Percentiles rank a stretch among this genome's conserved stretches.
These are phyloP conservation scores for Psilocybe cyanescens DNA, from an alignment of 768 basidiomycete genomes.

Conservation along the genomic window DNA sequence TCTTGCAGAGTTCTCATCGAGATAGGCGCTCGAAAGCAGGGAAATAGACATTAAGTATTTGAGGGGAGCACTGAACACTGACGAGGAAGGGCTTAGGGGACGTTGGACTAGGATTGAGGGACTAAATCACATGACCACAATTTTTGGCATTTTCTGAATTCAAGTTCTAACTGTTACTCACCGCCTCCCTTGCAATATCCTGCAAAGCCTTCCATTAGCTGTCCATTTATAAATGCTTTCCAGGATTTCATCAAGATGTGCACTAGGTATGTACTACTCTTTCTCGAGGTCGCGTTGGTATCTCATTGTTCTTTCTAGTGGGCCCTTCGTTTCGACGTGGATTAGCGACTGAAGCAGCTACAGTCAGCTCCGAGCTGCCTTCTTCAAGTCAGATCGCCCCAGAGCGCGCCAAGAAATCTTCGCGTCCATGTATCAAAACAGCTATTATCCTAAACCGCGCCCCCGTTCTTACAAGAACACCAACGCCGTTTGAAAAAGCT, in stretches of 20 bases:
- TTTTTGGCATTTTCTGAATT: slow-evolving; percentile 10
- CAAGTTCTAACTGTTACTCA: background rate
- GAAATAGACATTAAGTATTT: slow-evolving; percentile 63
- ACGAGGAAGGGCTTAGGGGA: background rate
- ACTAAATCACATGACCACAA: slow-evolving; percentile 23
- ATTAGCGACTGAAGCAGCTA: slow-evolving; percentile 46
- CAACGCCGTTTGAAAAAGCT: slow-evolving; percentile 74
- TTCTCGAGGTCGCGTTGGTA: background rate
- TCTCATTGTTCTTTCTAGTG: slow-evolving; percentile 3
- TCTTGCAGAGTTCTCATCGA: slow-evolving; percentile 88
- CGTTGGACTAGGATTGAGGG: background rate
- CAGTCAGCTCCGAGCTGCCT: slow-evolving; percentile 19
- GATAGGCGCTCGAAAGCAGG: slow-evolving; percentile 79
- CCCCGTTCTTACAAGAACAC: slow-evolving; percentile 74
- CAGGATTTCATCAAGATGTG: slow-evolving; percentile 23
- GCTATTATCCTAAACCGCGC: slow-evolving; percentile 81
- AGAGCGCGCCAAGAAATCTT: slow-evolving; percentile 29
- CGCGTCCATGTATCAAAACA: slow-evolving; percentile 50
- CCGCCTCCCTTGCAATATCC: background rate
- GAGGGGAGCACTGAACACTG: background rate
- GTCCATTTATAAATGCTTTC: slow-evolving; percentile 21
- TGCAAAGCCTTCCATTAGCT: background rate
- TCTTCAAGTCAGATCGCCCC: slow-evolving; percentile 7
- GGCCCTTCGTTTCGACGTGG: slow-evolving; percentile 34
- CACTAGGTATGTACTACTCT: slow-evolving; percentile 18